Conservation (phyloP, 805 yeast species). For the Zygosaccharomyces bisporus region DNA sequence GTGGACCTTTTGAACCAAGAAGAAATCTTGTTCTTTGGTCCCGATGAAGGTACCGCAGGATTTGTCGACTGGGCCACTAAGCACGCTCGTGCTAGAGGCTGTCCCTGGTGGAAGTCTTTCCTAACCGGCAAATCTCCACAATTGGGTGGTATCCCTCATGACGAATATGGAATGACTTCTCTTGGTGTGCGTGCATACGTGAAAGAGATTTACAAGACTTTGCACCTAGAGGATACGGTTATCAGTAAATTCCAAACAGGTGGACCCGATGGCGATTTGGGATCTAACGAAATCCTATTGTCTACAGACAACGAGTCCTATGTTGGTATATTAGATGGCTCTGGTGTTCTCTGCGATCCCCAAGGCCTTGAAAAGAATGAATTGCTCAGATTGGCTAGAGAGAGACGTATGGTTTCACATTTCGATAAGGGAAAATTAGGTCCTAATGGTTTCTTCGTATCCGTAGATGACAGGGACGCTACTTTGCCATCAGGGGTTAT, state of each 20-base stretch:
- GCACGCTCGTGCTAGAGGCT: conserved; percentile 88
- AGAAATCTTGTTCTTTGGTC: conserved; percentile 94
- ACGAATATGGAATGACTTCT: conserved; percentile 96
- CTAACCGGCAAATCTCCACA: conserved; percentile 92
- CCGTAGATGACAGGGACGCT: conserved; percentile 80
- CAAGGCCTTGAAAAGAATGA: conserved; percentile 80
- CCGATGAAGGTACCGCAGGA: conserved; percentile 98
- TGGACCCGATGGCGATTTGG: conserved; percentile 98
- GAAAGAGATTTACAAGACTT: conserved; percentile 78
- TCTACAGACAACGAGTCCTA: conserved; percentile 74
- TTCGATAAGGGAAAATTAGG: conserved; percentile 68
- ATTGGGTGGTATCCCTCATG: conserved; percentile 97
- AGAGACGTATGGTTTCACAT: conserved; percentile 67
- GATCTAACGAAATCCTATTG: conserved; percentile 88
- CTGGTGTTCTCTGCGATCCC: conserved; percentile 92
- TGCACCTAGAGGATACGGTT: conserved; percentile 52
- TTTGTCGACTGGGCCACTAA: conserved; percentile 96
- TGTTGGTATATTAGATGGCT: conserved; percentile 89
- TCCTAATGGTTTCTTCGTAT: conserved; percentile 70
- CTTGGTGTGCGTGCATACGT: conserved; percentile 90
- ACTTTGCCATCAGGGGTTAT: conserved; percentile 69
- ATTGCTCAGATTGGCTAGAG: conserved; percentile 70
- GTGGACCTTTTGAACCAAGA: conserved; percentile 80
- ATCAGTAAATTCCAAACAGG: conserved; percentile 91
- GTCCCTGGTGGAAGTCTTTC: conserved; percentile 98